Evolutionary conservation across 2,329 filamentous ascomycete genomes (phyloP), one percentile per base, ranked within the genome.

Genomic region (Botrytis paeoniae): DNA sequence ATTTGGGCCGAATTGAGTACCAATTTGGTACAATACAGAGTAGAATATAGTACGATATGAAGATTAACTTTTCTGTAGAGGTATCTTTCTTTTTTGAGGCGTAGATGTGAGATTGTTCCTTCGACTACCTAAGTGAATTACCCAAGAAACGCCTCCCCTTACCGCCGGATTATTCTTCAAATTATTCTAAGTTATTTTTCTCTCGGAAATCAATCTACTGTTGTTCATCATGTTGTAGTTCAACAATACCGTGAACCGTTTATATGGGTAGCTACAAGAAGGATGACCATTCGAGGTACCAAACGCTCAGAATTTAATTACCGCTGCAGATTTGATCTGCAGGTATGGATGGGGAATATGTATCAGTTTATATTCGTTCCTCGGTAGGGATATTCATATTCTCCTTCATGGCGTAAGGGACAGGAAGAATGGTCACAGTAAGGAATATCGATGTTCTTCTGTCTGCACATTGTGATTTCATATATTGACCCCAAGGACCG

Each of bases 381-480:
- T 45, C n/a, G n/a, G 61, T 64, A 22, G 39, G 61, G n/a, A 65
- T 51, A 65, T 65, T 32, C 63, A 43, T 65, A 51, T 65, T 65
- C 41, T 48, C 63, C 63, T 51, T 66, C 14, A 20, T 66, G 32
- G 43, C 22, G 39, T 41, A 3, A 32, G 43, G 43, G 16, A 45
- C 10, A 12, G 60, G 37, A 41, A 41, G 35, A 45, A 45, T 64
- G 41, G 32, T 35, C 20, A 45, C 29, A 29, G 18, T 25, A 64
- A 64, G 62, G 62, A 64, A 65, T 35, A 48, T 65, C 32, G 29
- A 48, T 37, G 32, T 65, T 35, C 63, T 48, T 65, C 41, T 65
- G 22, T 25, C 37, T 62, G 37, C 14, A 61, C 35, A 39, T 16
- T 25, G 35, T 37, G 35, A n/a, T n/a, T 25, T 4, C 25, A 18